Evolutionary conservation across 2,329 filamentous ascomycete species (phyloP).

Genomic region (Cytospora piceicola): DNA sequence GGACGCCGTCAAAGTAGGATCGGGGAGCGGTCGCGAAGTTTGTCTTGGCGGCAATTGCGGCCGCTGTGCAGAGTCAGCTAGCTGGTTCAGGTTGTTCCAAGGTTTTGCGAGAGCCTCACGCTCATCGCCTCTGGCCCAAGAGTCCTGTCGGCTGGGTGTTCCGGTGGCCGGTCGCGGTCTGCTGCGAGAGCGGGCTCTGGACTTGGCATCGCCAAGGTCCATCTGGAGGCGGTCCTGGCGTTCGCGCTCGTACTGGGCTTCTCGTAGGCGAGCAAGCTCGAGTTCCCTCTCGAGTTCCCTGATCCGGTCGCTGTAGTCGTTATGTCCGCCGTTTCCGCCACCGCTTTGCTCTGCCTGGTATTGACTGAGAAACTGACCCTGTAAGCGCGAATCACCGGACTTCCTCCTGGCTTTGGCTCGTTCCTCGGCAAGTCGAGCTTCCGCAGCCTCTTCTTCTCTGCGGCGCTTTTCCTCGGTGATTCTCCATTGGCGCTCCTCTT

Average conservation of each 20-base stretch:
- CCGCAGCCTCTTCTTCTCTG: constrained; percentile 74
- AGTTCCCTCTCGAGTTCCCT: constrained; percentile 77
- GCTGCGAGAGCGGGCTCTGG: constrained; percentile 47
- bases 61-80: constrained; percentile 30
- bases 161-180: constrained; percentile 39
- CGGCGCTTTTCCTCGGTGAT: constrained; percentile 67
- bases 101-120: constrained; percentile 65
- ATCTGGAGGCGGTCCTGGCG: constrained; percentile 54
- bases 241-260: constrained; percentile 65
- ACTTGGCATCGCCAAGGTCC: constrained; percentile 38
- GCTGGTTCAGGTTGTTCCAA: constrained; percentile 49
- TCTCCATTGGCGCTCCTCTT: constrained; percentile 77
- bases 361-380: constrained; percentile 84
- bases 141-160: constrained; percentile 59
- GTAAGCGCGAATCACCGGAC: constrained; percentile 67
- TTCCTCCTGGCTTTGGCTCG: constrained; percentile 61
- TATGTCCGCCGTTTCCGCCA: constrained; percentile 44
- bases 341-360: constrained; percentile 74
- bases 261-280: constrained; percentile 63
- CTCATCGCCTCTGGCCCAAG: constrained; percentile 60
- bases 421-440: constrained; percentile 69
- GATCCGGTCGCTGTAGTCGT: constrained; percentile 68
- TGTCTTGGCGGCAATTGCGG: constrained; percentile 38
- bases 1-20: constrained; percentile 40
- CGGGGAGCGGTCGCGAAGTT: constrained; percentile 46